A percentile compares a stretch with the other conserved stretches of the same genome.
These are phyloP conservation scores for Candida silvicultrix DNA, from an alignment of 805 yeast genomes.

Conservation along the genomic window DNA sequence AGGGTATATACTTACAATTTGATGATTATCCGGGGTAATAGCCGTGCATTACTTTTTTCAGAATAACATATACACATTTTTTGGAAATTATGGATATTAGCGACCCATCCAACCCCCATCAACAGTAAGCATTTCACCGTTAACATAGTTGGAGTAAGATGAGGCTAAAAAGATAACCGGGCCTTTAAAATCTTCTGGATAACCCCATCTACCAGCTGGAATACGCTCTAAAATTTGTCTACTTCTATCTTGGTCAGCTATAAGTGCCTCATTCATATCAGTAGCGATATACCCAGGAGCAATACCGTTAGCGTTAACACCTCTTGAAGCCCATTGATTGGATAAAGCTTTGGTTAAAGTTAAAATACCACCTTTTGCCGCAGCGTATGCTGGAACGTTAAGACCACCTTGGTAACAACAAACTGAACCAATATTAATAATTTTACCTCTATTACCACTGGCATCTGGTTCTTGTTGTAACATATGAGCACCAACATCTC, in stretches of 20 bases:
- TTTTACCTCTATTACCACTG: background rate
- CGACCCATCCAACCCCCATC: background rate
- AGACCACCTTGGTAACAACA: background rate
- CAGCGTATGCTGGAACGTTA: background rate
- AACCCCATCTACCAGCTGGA: slow-evolving; percentile 40
- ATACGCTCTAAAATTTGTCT: slow-evolving; percentile 28
- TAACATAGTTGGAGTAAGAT: background rate
- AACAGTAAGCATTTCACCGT: background rate
- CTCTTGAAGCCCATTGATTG: slow-evolving; percentile 34
- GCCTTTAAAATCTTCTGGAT: slow-evolving; percentile 36
- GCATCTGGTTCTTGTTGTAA: background rate
- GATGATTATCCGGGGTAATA: too few relatives aligned
- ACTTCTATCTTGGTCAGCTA: slow-evolving; percentile 20
- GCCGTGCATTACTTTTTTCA: too few relatives aligned
- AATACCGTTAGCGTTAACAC: slow-evolving; percentile 36
- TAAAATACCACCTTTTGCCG: background rate
- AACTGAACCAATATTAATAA: background rate
- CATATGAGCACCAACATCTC: background rate
- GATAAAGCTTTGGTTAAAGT: background rate
- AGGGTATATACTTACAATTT: too few relatives aligned
- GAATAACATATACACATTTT: too few relatives aligned
- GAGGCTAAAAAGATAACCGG: background rate
- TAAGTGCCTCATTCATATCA: slow-evolving; percentile 30
- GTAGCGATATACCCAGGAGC: slow-evolving; percentile 41
- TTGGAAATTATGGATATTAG: too few relatives aligned